Base-by-base conservation (phyloP, 75 land plant species). In the Ceratopteris richardii region DNA sequence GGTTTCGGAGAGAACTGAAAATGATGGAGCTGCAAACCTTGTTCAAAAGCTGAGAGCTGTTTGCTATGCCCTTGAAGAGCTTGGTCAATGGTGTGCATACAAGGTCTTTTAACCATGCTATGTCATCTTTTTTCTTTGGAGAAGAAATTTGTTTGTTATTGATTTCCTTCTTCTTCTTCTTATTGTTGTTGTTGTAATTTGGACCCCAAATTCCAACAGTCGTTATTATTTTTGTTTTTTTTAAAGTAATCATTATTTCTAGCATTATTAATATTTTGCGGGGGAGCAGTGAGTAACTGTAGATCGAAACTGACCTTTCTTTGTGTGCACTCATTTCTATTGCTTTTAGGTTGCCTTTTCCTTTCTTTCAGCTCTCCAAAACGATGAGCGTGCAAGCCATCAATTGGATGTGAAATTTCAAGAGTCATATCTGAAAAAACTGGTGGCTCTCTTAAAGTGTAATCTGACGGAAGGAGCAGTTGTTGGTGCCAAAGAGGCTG, bases 61-160 rank as follows among this genome's bases (percentile, higher is more conserved):
- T 25, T 84, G 78, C 48, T 95, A 90, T 82, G 81, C 97, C 17
- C 85, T 95, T 64, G 84, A 79, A 66, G 99, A 95, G 62, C 77
- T 95, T 29, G 99, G 99, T 23, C 99, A 87, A 61, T 95, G 99
- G 99, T 95, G 99, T 77, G 97, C 99, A 42, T 95, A 84, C 57
- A 95, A 84, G 97, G 99, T 90, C 48, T n/a, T n/a, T 27, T 18
- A 7, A 62, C 9, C 9, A 25, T 62, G 20, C 17, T 14, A 16
- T 19, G 25, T n/a, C 58, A 40, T 14, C 14, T 51, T 60, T 31
- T 56, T 13, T 65, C 13, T 14, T 14, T 68, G 58, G 12, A 37
- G 31, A 22, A 1, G 18, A 1, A 40, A 26, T 33, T 72, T 57
- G 24, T 46, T 20, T 62, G 30, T 2, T 31, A 39, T n/a, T n/a